Conservation (phyloP, 345 rosid species). For the Sapria himalayana region DNA sequence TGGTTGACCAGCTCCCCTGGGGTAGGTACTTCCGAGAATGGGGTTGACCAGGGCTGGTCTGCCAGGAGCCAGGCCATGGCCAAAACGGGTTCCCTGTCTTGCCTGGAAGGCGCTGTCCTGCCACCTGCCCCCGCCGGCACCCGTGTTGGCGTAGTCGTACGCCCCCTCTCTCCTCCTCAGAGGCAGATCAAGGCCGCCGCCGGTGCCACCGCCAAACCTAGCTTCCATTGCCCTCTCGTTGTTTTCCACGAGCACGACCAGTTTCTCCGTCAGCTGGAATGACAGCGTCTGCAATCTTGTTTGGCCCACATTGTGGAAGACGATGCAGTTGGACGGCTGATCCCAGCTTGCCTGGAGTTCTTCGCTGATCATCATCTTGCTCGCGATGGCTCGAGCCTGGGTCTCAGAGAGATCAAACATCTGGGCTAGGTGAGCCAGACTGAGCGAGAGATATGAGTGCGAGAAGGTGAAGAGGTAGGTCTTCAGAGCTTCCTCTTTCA, state of each 20-base stretch:
- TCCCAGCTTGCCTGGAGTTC: constrained; percentile 77
- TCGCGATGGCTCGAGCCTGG: constrained; percentile 38
- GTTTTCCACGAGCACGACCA: constrained; percentile 43
- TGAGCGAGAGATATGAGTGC: constrained; percentile 32
- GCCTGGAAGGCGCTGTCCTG: constrained; percentile 43
- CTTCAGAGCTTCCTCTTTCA: constrained; percentile 77
- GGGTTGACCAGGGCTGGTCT: too few species aligned
- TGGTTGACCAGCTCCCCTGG: too few species aligned
- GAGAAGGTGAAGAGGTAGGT: constrained; percentile 56
- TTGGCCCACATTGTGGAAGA: constrained; percentile 58
- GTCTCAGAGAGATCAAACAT: constrained; percentile 55
- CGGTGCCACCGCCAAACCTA: constrained; percentile 41
- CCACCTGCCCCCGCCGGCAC: constrained; percentile 36
- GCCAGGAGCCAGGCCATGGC: too few species aligned
- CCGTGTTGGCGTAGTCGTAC: constrained; percentile 25
- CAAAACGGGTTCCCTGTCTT: too few species aligned
- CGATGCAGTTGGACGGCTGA: constrained; percentile 50
- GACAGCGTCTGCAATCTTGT: constrained; percentile 58
- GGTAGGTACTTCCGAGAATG: too few species aligned
- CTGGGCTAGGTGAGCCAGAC: constrained; percentile 48
- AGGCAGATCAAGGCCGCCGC: constrained; percentile 43
- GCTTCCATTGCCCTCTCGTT: constrained; percentile 71
- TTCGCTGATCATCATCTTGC: constrained; percentile 78
- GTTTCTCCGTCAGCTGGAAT: constrained; percentile 62
- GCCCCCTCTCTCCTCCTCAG: constrained; percentile 46